These are phyloP conservation scores for Pythium folliculosum DNA, from an alignment of 352 stramenopile genomes.

Conservation along the genomic window DNA sequence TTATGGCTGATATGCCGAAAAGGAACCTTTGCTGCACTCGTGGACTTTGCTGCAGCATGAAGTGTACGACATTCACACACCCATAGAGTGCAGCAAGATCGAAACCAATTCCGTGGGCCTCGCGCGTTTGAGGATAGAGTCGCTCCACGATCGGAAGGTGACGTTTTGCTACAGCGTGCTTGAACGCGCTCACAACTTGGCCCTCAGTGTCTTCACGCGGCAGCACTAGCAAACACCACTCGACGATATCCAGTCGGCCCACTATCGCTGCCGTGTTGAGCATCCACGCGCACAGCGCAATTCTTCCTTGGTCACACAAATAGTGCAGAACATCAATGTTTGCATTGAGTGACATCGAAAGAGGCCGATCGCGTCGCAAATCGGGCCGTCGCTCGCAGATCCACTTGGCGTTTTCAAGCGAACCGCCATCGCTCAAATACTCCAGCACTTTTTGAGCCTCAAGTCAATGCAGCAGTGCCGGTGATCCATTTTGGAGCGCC, in stretches of 20 bases:
- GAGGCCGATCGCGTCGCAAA: neutral
- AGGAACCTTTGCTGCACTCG: neutral
- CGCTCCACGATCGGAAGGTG: neutral
- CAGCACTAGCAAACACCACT: neutral
- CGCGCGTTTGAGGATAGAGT: too few species aligned
- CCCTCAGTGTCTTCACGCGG: neutral
- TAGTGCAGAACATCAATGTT: neutral
- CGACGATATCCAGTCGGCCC: neutral
- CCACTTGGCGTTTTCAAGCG: neutral
- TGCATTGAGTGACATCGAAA: neutral
- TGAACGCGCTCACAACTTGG: too few species aligned
- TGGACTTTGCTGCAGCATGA: neutral
- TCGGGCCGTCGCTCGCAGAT: neutral
- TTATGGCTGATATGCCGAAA: neutral
- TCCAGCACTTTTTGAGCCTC: neutral
- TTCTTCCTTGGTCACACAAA: neutral
- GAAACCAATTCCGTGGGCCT: too few species aligned
- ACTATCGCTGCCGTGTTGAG: neutral
- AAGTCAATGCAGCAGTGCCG: neutral
- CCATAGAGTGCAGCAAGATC: too few species aligned
- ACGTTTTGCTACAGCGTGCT: neutral
- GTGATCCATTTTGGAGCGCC: neutral
- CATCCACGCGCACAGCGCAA: neutral
- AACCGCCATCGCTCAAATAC: neutral
- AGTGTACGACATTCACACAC: neutral